Evolutionary conservation across 2,329 filamentous ascomycete genomes (phyloP), one percentile per base, ranked within the genome.

Genomic region (Akanthomyces dipterigenus): DNA sequence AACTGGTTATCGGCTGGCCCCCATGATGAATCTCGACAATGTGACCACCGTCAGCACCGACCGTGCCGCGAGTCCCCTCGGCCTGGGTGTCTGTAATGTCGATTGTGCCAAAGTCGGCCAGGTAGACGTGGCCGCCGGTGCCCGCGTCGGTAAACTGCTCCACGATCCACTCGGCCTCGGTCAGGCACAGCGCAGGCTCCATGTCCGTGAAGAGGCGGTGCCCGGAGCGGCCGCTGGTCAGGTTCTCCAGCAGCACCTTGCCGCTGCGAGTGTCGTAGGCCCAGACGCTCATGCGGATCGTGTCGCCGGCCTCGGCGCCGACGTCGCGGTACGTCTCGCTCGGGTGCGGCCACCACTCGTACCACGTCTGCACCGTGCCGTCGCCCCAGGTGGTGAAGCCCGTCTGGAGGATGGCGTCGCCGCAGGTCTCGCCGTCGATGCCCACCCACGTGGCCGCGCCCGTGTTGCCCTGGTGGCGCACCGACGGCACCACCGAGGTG

Each of bases 121-220:
- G 55, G 31, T 55, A 24, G 18, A 48, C 43, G 28, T 45, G 38
- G 43, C 43, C 80, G 51, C 57, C 56, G 34, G 34, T 50, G 45
- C 46, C 38, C 16, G 49, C 43, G 51, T 55, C 53, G 34, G 40
- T 49, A 24, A 50, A 59, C 40, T 59, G 18, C 71, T 84, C 82
- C 31, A 84, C 80, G 66, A 85, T 84, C 81, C 82, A 86, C 67
- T 85, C 82, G 14, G 81, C 82, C 64, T 84, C 83, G 65, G 79
- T 77, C 64, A 81, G 75, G 67, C 76, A 80, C 40, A 84, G 75
- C 38, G 68, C 6, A 8, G 53, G 40, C 9, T 55, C 46, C 53
- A 55, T 55, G 38, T 40, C 28, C 40, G 66, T 72, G 68, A 85
- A 78, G 5, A 73, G 76, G 72, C 85, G 77, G 22, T 75, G 76